phyloP scores from a whole-genome alignment of 192 early-diverging fungal genomes.

The Podila horticola region DNA sequence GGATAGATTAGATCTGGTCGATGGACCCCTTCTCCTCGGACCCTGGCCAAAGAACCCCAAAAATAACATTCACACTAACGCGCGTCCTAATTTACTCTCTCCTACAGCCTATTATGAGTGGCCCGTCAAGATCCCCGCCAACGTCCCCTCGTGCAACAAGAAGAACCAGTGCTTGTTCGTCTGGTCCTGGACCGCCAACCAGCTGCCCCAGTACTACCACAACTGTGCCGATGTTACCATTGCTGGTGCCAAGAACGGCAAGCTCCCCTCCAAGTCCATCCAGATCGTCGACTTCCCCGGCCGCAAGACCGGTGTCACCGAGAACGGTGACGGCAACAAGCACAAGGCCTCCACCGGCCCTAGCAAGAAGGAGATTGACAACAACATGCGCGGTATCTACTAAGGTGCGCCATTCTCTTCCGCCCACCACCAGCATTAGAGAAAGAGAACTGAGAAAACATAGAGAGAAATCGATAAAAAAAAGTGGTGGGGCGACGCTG shows the following conservation, averaged over 20 bases:
- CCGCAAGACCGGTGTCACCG: conserved; percentile 22
- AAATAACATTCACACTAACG: neutral
- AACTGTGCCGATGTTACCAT: conserved; percentile 78
- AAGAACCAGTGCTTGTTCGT: conserved; percentile 49
- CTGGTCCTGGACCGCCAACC: conserved; percentile 79
- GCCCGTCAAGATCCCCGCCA: conserved; percentile 53
- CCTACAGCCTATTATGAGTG: conserved; percentile 38
- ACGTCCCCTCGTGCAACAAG: conserved; percentile 43
- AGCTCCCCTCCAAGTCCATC: conserved; percentile 25
- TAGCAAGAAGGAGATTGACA: conserved; percentile 24
- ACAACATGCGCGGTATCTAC: conserved; percentile 35
- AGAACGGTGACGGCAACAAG: conserved; percentile 34
- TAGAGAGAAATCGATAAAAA: conserved; percentile 2
- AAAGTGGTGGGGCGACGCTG: neutral
- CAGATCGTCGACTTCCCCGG: conserved; percentile 32
- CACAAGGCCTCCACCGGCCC: conserved; percentile 27
- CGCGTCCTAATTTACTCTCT: neutral
- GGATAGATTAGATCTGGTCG: too few relatives aligned
- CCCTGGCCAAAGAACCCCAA: neutral
- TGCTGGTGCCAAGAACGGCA: conserved; percentile 46
- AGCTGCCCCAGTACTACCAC: conserved; percentile 81
- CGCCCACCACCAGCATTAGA: neutral
- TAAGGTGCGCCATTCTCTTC: neutral
- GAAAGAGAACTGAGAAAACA: neutral
- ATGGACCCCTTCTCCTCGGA: too few relatives aligned